These are phyloP conservation scores for Atkinsonella texensis DNA, from an alignment of 2,329 filamentous ascomycete genomes.

Conservation along the genomic window DNA sequence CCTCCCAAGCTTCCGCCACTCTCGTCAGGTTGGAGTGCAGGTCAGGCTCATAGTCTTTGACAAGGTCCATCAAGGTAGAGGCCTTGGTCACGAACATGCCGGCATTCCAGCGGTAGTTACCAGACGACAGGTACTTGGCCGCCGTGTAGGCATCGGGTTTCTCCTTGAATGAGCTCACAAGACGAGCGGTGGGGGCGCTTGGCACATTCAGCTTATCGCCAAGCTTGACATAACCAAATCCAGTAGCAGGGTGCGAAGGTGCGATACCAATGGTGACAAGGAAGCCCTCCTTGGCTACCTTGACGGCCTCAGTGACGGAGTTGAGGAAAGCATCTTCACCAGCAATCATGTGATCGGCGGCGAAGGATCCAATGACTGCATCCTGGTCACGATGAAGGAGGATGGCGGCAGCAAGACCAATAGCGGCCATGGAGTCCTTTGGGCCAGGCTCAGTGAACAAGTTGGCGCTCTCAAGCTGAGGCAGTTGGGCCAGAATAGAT, in stretches of 20 bases:
- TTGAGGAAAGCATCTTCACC: slow-evolving; percentile 16
- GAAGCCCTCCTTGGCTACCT: slow-evolving; percentile 15
- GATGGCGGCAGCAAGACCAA: slow-evolving; percentile 15
- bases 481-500: slow-evolving; percentile 13
- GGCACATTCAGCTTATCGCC: slow-evolving; percentile 13
- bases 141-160: slow-evolving; percentile 16
- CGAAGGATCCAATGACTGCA: slow-evolving; percentile 15
- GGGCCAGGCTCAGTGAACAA: slow-evolving; percentile 16
- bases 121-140: slow-evolving; percentile 15
- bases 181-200: slow-evolving; percentile 11
- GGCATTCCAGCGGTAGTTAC: slow-evolving; percentile 17
- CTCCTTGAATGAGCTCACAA: slow-evolving; percentile 16
- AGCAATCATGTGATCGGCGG: slow-evolving; percentile 17
- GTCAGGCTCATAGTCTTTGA: slow-evolving; percentile 14
- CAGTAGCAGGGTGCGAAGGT: slow-evolving; percentile 15
- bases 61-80: slow-evolving; percentile 14
- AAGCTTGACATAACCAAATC: slow-evolving; percentile 16
- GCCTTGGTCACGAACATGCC: slow-evolving; percentile 17
- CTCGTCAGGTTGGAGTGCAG: slow-evolving; percentile 12
- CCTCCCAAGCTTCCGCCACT: slow-evolving; percentile 15
- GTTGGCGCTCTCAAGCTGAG: slow-evolving; percentile 12
- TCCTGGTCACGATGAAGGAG: slow-evolving; percentile 13
- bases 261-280: slow-evolving; percentile 17
- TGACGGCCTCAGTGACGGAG: slow-evolving; percentile 15
- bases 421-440: slow-evolving; percentile 17